Base-by-base conservation (phyloP, 2,329 filamentous ascomycete species). In the Talaromyces verruculosus region DNA sequence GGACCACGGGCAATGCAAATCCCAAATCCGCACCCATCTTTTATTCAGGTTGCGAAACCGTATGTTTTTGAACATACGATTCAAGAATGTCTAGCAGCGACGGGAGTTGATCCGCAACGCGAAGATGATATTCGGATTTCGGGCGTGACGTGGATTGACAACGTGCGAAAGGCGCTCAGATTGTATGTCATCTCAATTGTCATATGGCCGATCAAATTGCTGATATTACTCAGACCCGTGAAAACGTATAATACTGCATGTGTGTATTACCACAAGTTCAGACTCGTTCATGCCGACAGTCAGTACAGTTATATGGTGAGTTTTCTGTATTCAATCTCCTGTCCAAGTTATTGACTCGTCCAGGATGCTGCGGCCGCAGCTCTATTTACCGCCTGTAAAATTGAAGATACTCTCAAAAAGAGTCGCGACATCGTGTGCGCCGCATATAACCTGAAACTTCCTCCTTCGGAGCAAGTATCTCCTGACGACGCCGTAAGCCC, bases 391-490 rank as follows among this genome's bases (percentile, higher is more conserved):
- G 93, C 93, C 2, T 98, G 94, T 83, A 99, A 99, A 81, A 93
- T 96, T 55, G 95, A 99, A 78, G 95, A 99, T 77, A 99, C 95
- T 0, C 86, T 97, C 70, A 99, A 99, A 81, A 98, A 98, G 82
- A 96, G 92, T 3, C 88, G 87, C 66, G 95, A 99, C 69, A 96
- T 99, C 68, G 83, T 98, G 17, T 96, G 92, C 66, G 93, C 93
- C 0, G 90, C 92, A 28, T 92, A 94, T 79, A 97, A 97, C 74
- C 81, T 96, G 43, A 95, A 93, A 79, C 86, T 83, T 79, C 74
- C 86, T 72, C 70, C 89, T 79, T 76, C 91, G 78, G 84, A 92
- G 78, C 78, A 90, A 77, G 76, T 89, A 43, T 90, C 90, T 19
- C 87, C 91, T 3, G 94, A 98, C 77, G 93, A 97, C 78, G 89